phyloP scores from a whole-genome alignment of 805 yeast genomes.

The Saccharomycopsis babjevae region DNA sequence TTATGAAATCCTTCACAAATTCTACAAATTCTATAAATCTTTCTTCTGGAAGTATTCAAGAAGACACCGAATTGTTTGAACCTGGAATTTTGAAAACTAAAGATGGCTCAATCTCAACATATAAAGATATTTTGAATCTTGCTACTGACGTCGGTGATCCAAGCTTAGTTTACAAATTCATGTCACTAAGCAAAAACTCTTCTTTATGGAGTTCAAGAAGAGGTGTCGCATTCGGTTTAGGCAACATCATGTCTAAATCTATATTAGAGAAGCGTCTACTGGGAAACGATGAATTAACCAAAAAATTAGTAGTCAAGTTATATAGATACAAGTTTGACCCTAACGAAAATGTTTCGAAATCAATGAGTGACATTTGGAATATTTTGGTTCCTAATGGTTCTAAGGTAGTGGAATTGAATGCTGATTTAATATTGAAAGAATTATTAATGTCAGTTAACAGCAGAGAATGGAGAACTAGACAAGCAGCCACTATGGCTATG shows the following conservation, averaged over 20 bases:
- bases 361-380: conserved; percentile 88
- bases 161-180: conserved; percentile 82
- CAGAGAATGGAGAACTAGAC: conserved; percentile 88
- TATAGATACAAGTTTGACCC: conserved; percentile 86
- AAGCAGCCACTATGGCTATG: conserved; percentile 70
- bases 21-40: conserved; percentile 38
- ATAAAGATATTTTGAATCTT: conserved; percentile 75
- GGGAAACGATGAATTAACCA: conserved; percentile 44
- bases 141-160: conserved; percentile 97
- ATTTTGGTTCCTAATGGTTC: conserved; percentile 50
- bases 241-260: conserved; percentile 71
- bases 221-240: conserved; percentile 90
- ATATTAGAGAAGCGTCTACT: conserved; percentile 53
- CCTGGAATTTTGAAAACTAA: conserved; percentile 71
- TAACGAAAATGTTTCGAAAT: conserved; percentile 53
- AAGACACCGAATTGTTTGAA: conserved; percentile 78
- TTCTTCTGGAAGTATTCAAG: conserved; percentile 58
- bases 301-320: conserved; percentile 65
- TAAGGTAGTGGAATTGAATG: conserved; percentile 41
- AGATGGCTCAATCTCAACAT: conserved; percentile 82
- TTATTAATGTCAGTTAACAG: conserved; percentile 59
- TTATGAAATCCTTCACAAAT: conserved; percentile 71
- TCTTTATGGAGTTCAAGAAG: conserved; percentile 87
- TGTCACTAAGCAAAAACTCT: conserved; percentile 83
- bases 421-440: conserved; percentile 52